A percentile compares a stretch with the other conserved stretches of the same genome.
Evolutionary conservation across 208 protist species (phyloP).

Genomic region (Acanthamoeba healyi): DNA sequence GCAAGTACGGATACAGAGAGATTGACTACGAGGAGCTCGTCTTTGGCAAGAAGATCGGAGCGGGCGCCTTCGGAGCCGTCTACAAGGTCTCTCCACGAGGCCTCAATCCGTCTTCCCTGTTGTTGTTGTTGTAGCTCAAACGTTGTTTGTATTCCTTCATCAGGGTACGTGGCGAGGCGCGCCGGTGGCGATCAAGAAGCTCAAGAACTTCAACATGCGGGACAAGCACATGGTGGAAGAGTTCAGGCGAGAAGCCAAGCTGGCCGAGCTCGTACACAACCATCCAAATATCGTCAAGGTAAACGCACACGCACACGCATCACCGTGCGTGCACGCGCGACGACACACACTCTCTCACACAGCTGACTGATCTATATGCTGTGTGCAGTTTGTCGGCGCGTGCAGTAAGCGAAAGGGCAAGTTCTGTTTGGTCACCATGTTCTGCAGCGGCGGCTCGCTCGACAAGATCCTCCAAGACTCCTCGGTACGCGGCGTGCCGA

Average conservation of each 20-base stretch:
- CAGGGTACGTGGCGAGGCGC: constrained; percentile 52
- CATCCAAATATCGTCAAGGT: constrained; percentile 46
- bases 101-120: no score
- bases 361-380: background rate
- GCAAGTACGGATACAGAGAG: constrained; percentile 54
- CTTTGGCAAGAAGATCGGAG: constrained; percentile 57
- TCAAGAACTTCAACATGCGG: constrained; percentile 49
- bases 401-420: constrained; percentile 63
- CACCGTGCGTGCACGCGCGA: background rate
- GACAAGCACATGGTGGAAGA: constrained; percentile 59
- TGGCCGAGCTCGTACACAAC: constrained; percentile 51
- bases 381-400: constrained; percentile 38
- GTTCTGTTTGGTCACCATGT: constrained; percentile 59
- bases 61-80: constrained; percentile 33
- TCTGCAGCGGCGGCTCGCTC: constrained; percentile 53
- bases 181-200: constrained; percentile 48
- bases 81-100: constrained; percentile 24
- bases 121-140: background rate
- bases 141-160: background rate
- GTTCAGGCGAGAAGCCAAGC: constrained; percentile 33
- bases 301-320: background rate
- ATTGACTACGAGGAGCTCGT: constrained; percentile 52
- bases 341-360: background rate
- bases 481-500: no score
- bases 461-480: constrained; percentile 47